These are phyloP conservation scores for Huntiella abstrusa DNA, from an alignment of 2,329 filamentous ascomycete species.

Conservation along the genomic window DNA sequence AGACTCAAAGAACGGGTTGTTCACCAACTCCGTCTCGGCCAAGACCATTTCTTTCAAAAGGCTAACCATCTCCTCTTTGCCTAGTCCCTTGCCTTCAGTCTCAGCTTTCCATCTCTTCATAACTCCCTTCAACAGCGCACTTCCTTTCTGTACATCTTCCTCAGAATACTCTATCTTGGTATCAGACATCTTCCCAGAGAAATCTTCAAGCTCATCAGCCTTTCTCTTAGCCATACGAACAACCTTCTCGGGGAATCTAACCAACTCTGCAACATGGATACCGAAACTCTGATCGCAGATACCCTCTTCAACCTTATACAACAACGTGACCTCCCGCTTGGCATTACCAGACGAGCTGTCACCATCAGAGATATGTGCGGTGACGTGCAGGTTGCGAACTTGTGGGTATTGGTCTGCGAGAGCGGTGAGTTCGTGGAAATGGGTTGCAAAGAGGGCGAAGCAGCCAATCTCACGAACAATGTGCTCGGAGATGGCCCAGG, in stretches of 20 bases:
- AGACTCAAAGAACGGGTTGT: slow-evolving; percentile 53
- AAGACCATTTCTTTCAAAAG: slow-evolving; percentile 64
- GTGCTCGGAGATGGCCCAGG: slow-evolving; percentile 96
- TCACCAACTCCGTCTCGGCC: slow-evolving; percentile 44
- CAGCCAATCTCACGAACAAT: slow-evolving; percentile 91
- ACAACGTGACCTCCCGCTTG: slow-evolving; percentile 73
- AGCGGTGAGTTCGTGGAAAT: slow-evolving; percentile 94
- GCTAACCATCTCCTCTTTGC: slow-evolving; percentile 56
- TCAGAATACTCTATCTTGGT: slow-evolving; percentile 47
- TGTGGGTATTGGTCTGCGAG: slow-evolving; percentile 71
- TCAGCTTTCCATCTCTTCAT: slow-evolving; percentile 74
- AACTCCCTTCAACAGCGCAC: slow-evolving; percentile 64
- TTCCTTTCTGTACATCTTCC: slow-evolving; percentile 79
- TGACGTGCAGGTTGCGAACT: slow-evolving; percentile 86
- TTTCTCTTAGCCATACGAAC: slow-evolving; percentile 99
- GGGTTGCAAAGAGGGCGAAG: slow-evolving; percentile 87
- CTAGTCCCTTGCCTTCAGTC: slow-evolving; percentile 36
- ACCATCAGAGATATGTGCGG: slow-evolving; percentile 57
- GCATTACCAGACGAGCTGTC: slow-evolving; percentile 24
- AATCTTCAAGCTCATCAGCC: slow-evolving; percentile 94
- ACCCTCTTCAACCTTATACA: slow-evolving; percentile 92
- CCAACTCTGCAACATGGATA: slow-evolving; percentile 93
- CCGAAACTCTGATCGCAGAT: slow-evolving; percentile 96
- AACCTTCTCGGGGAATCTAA: slow-evolving; percentile 90
- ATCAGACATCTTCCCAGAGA: slow-evolving; percentile 58